Conservation (phyloP, 495 filamentous ascomycete genomes). For the Penicillium goetzii region DNA sequence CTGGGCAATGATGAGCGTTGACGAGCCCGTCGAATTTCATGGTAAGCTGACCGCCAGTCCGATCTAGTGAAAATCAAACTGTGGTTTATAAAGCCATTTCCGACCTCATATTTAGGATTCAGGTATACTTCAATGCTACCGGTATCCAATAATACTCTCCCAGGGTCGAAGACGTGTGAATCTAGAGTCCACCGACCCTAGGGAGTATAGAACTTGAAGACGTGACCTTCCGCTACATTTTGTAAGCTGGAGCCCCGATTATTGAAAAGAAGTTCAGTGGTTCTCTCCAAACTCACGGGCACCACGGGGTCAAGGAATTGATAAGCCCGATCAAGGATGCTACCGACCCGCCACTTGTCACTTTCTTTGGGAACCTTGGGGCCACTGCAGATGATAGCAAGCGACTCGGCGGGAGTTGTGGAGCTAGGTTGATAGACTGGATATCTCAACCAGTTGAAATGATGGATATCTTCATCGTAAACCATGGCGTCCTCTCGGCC, state of each 20-base stretch:
- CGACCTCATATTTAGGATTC: background rate
- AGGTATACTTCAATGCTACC: conserved; percentile 1
- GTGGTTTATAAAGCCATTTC: conserved; percentile 27
- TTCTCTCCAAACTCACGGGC: conserved; percentile 17
- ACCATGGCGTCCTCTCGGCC: background rate
- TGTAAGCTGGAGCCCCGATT: conserved; percentile 22
- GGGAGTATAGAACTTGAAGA: conserved; percentile 32
- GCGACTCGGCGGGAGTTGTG: conserved; percentile 38
- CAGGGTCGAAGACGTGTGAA: background rate
- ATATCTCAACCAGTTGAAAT: conserved; percentile 39
- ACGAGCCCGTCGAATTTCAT: background rate
- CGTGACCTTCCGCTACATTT: conserved; percentile 20
- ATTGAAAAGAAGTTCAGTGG: background rate
- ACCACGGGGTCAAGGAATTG: conserved; percentile 35
- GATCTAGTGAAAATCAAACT: background rate
- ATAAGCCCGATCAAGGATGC: conserved; percentile 23
- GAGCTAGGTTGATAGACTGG: conserved; percentile 24
- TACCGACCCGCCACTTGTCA: conserved; percentile 14
- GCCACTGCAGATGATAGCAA: conserved; percentile 29
- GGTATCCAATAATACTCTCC: background rate
- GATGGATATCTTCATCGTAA: conserved; percentile 28
- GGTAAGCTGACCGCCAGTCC: background rate
- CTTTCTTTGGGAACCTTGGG: conserved; percentile 22
- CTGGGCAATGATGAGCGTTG: background rate
- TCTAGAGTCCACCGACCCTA: conserved; percentile 33